Base-by-base conservation (phyloP, 192 early-diverging fungal genomes). In the Backusella liffmaniae region DNA sequence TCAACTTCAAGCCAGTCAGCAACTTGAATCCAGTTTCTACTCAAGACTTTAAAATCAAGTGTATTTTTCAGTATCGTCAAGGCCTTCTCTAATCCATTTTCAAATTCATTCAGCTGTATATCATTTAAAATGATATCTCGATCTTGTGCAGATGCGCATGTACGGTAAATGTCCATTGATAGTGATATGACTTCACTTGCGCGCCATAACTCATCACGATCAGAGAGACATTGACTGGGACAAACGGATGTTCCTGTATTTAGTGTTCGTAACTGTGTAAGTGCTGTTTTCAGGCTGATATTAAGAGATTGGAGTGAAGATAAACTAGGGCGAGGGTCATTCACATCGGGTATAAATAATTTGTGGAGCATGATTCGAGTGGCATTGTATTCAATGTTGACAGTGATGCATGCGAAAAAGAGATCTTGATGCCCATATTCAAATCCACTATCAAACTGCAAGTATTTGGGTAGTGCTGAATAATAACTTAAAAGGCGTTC, bases 361-460 rank as follows among this genome's bases (percentile, higher is more conserved):
- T 77, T 79, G 66, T 83, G 82, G 18, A 83, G 78, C 15, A 83
- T 79, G 36, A 83, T 77, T 42, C 78, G 71, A n/a, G 78, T 83
- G 26, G 82, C 82, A 72, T 76, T 77, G 32, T 74, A 80, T 77
- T 83, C 82, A 15, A 76, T 41, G 8, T 79, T 75, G 3, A 83
- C 76, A 29, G 70, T 65, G 21, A 77, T 68, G n/a, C 78, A 70
- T 16, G 78, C 75, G 34, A 74, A 39, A 26, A 77, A 74, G 30
- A 73, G 39, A n/a, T 79, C 78, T 49, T 72, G 42, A 53, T 72
- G 73, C n/a, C 68, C 73, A 70, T 73, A 76, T 49, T 76, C 65
- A 71, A 77, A 76, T 4, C 68, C 66, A 35, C 44, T 67, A 53
- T 74, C 75, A 26, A 79, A 74, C 44, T 79, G 37, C 34, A 79